phyloP scores from a whole-genome alignment of 2,329 filamentous ascomycete species.

The Aspergillus sp. region DNA sequence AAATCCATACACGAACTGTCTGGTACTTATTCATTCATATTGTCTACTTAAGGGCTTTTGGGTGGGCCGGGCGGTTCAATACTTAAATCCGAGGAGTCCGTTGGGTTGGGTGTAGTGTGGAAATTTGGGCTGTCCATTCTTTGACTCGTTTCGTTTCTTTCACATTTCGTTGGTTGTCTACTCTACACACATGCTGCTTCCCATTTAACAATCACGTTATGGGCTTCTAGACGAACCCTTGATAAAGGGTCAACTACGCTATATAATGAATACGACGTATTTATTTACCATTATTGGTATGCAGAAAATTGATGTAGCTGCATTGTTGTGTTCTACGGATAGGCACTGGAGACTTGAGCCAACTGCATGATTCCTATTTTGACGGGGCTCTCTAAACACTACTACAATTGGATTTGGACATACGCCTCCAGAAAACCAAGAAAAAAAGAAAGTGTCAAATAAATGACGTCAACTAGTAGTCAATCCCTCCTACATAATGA shows the following conservation, averaged over 20 bases:
- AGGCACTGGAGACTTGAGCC: background rate
- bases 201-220: background rate
- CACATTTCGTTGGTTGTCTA: background rate
- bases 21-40: background rate
- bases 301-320: background rate
- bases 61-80: constrained; percentile 13
- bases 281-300: background rate
- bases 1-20: constrained; percentile 11
- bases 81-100: constrained; percentile 6
- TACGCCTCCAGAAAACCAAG: background rate
- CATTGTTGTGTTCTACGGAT: background rate
- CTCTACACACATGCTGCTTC: background rate
- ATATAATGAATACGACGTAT: background rate
- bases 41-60: constrained; percentile 5
- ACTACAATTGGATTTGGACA: too few relatives aligned
- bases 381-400: too few relatives aligned
- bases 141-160: background rate
- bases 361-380: background rate
- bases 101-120: constrained; percentile 7
- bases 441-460: background rate
- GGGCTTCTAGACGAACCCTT: background rate
- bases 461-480: background rate
- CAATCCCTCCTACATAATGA: background rate
- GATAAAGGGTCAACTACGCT: background rate
- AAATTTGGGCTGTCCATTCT: constrained; percentile 8